These are phyloP conservation scores for Ganoderma multipileum DNA, from an alignment of 1,284 basidiomycete genomes.

Conservation along the genomic window DNA sequence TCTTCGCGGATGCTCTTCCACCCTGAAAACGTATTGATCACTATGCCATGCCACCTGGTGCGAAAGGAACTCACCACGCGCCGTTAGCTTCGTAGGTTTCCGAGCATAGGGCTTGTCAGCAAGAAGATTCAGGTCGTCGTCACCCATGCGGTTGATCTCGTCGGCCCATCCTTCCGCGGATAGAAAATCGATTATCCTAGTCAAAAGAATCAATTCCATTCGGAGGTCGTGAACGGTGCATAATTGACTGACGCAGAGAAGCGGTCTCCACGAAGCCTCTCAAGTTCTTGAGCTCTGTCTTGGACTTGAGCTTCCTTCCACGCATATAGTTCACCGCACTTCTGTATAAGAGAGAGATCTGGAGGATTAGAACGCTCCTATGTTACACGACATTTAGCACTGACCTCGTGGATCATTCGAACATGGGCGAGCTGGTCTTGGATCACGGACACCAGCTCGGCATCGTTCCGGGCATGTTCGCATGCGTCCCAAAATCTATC, in stretches of 20 bases:
- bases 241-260: background rate
- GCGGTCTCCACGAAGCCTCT: background rate
- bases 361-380: background rate
- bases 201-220: background rate
- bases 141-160: slow-evolving; percentile 1
- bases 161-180: slow-evolving; percentile 6
- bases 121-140: background rate
- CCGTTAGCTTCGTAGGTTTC: background rate
- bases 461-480: background rate
- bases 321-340: background rate
- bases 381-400: background rate
- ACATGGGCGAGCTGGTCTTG: background rate
- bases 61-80: background rate
- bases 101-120: slow-evolving; percentile 2
- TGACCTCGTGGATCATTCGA: background rate
- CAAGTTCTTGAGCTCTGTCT: slow-evolving; percentile 1
- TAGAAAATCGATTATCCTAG: background rate
- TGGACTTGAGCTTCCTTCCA: background rate
- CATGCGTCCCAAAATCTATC: background rate
- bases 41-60: too few species aligned
- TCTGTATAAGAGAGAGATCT: background rate
- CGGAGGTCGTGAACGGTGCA: too few species aligned
- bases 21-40: background rate
- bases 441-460: background rate
- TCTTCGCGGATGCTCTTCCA: slow-evolving; percentile 4